Conservation (phyloP, 257 asterid species). For the Przewalskia tangutica region DNA sequence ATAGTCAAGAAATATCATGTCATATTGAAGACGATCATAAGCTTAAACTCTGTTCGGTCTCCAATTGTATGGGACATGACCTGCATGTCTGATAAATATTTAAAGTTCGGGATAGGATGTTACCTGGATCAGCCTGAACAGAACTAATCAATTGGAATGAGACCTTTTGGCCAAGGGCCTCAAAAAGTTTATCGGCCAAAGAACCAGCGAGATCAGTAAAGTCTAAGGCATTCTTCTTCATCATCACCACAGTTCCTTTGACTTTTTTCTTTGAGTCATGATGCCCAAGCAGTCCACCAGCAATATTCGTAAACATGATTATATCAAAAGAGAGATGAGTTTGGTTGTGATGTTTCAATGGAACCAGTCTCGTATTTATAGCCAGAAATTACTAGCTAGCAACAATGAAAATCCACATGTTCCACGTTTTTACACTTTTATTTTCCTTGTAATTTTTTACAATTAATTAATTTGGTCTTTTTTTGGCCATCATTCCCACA, state of each 20-base stretch:
- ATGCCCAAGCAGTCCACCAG: neutral
- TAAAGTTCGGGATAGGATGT: neutral
- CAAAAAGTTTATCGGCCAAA: neutral
- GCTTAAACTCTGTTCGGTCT: neutral
- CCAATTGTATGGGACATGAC: neutral
- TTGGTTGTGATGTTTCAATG: neutral
- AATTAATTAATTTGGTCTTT: neutral
- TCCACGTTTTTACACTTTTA: neutral
- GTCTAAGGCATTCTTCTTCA: neutral
- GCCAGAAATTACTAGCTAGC: neutral
- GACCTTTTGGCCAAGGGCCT: neutral
- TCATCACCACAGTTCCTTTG: neutral
- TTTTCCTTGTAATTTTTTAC: neutral
- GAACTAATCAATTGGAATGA: neutral
- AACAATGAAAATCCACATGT: neutral
- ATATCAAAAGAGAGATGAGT: neutral
- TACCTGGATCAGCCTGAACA: neutral
- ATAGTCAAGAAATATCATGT: neutral
- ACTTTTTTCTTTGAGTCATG: neutral
- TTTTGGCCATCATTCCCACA: neutral
- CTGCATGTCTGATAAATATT: neutral
- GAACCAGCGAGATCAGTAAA: constrained; percentile 3
- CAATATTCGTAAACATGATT: neutral
- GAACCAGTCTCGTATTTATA: neutral
- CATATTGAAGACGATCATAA: neutral